Percentiles rank a stretch among this genome's conserved stretches.
These are phyloP conservation scores for Fraxinus excelsior DNA, from an alignment of 257 asterid species.

Conservation along the genomic window DNA sequence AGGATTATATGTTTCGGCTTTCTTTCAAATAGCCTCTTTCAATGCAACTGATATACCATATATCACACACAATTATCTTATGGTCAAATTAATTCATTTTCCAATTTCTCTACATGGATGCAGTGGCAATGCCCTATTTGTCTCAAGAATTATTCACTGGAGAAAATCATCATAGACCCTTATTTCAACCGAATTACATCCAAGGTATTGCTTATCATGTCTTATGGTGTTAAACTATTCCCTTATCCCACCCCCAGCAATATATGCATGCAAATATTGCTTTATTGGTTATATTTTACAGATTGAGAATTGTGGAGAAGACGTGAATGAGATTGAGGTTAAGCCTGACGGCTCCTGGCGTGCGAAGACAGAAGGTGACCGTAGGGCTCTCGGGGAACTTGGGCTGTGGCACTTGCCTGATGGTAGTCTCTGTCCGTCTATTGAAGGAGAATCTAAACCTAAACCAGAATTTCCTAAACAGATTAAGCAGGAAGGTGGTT, in stretches of 20 bases:
- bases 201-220: conserved; percentile 53
- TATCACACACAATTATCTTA: neutral
- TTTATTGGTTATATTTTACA: conserved; percentile 31
- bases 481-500: conserved; percentile 73
- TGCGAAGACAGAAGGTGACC: conserved; percentile 79
- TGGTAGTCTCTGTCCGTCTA: conserved; percentile 55
- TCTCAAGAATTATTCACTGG: conserved; percentile 89
- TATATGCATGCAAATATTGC: neutral
- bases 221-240: neutral
- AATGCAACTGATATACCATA: neutral
- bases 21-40: neutral
- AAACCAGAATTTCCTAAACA: conserved; percentile 54
- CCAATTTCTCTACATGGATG: conserved; percentile 33
- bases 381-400: conserved; percentile 75
- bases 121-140: conserved; percentile 99
- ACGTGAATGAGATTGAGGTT: conserved; percentile 87
- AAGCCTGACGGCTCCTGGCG: conserved; percentile 99
- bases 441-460: conserved; percentile 65
- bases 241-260: neutral
- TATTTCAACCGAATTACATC: conserved; percentile 81
- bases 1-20: conserved; percentile 7
- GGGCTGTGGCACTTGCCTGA: conserved; percentile 94
- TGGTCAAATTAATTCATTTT: neutral
- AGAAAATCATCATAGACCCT: conserved; percentile 84
- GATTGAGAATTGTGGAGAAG: conserved; percentile 79